These are phyloP conservation scores for Pseudogymnoascus sp. DNA, from an alignment of 2,329 filamentous ascomycete genomes.

Conservation along the genomic window DNA sequence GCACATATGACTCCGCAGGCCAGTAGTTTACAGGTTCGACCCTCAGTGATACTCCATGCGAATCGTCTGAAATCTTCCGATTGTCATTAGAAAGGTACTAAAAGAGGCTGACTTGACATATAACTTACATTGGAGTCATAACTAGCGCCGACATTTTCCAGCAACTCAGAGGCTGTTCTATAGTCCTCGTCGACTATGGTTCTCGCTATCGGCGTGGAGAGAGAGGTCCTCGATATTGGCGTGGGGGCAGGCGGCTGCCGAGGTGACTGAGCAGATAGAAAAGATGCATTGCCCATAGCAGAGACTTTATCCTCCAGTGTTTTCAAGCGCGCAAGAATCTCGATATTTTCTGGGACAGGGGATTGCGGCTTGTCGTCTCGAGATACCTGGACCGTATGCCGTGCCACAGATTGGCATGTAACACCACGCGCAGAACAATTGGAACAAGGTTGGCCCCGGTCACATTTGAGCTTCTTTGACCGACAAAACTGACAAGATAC, in stretches of 20 bases:
- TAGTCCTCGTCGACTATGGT: conserved; percentile 1
- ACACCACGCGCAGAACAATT: conserved; percentile 21
- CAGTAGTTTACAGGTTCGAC: not conserved
- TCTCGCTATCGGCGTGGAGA: not conserved
- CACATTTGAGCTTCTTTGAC: conserved; percentile 23
- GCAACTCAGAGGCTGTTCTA: not conserved
- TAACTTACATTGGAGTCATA: conserved; percentile 2
- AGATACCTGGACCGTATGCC: not conserved
- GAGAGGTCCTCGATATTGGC: not conserved
- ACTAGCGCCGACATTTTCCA: not conserved
- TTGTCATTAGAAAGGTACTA: not conserved
- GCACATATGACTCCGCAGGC: not conserved
- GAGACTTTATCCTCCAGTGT: not conserved
- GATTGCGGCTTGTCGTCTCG: not conserved
- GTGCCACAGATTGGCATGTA: not conserved
- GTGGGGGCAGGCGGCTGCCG: not conserved
- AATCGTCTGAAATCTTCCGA: conserved; percentile 4
- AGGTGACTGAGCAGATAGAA: not conserved
- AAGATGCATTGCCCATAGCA: not conserved
- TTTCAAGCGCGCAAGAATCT: conserved; percentile 1
- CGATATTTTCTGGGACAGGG: not conserved
- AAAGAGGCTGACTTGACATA: not conserved
- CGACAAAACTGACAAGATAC: conserved; percentile 24
- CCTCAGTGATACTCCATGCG: conserved; percentile 1
- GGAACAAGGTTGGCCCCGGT: conserved; percentile 21